Percentiles rank a stretch among this genome's conserved stretches.
These are phyloP conservation scores for Wallemia ichthyophaga DNA, from an alignment of 1,284 basidiomycete species.

Conservation along the genomic window DNA sequence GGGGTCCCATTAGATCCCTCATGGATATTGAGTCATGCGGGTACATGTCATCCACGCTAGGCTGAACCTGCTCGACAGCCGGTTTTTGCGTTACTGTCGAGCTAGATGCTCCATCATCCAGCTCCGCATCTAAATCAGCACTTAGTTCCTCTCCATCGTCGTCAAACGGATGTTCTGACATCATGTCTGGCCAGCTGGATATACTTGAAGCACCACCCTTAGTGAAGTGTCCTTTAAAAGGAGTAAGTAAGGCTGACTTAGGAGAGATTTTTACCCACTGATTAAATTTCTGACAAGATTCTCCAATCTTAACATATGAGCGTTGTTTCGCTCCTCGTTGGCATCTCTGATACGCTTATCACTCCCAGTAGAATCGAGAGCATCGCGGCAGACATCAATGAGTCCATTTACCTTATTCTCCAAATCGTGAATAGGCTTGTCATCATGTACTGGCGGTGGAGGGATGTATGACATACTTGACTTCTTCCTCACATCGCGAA, in stretches of 20 bases:
- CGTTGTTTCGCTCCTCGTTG: neutral
- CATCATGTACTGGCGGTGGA: neutral
- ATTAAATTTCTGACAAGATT: conserved; percentile 1
- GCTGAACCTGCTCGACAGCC: neutral
- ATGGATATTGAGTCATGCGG: neutral
- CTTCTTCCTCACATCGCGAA: neutral
- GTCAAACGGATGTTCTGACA: neutral
- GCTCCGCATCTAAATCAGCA: no score
- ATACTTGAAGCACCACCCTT: neutral
- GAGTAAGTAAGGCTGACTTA: neutral
- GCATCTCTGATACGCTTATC: neutral
- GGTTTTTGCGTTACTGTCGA: neutral
- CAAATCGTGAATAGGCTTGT: neutral
- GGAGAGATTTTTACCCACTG: neutral
- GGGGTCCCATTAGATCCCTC: neutral
- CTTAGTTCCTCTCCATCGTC: neutral
- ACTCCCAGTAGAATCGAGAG: neutral
- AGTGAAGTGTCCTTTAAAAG: neutral
- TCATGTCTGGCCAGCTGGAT: neutral
- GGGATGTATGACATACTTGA: neutral
- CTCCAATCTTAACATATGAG: neutral
- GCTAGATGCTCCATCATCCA: neutral
- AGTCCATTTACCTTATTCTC: neutral
- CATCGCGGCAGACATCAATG: neutral
- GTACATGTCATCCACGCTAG: neutral